phyloP scores from a whole-genome alignment of 352 stramenopile species.

The Phytophthora tentaculata region DNA sequence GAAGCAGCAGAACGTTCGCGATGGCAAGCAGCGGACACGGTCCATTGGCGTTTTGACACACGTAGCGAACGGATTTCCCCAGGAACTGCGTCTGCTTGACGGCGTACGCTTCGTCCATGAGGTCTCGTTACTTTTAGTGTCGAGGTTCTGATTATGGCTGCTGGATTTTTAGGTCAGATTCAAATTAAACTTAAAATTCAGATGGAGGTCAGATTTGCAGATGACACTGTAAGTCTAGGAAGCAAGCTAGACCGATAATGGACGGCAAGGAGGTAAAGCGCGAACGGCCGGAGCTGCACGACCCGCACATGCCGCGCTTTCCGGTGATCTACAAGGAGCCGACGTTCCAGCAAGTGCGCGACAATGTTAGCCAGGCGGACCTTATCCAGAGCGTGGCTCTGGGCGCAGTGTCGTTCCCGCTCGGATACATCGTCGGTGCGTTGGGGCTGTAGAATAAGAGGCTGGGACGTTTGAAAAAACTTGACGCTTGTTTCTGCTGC shows the following conservation, averaged over 20 bases:
- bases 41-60: slow-evolving; percentile 98
- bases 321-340: slow-evolving; percentile 70
- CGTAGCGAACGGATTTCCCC: slow-evolving; percentile 80
- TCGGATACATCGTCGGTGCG: slow-evolving; percentile 78
- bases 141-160: slow-evolving; percentile 13
- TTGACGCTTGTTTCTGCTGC: slow-evolving; percentile 4
- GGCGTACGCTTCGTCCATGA: slow-evolving; percentile 74
- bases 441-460: slow-evolving; percentile 4
- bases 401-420: slow-evolving; percentile 58
- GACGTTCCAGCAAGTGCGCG: slow-evolving; percentile 61
- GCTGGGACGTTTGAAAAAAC: neutral
- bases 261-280: slow-evolving; percentile 38
- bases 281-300: slow-evolving; percentile 50
- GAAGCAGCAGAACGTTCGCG: slow-evolving; percentile 95
- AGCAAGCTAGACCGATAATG: slow-evolving; percentile 9
- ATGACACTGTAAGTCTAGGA: neutral
- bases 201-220: neutral
- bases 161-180: neutral
- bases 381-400: slow-evolving; percentile 51
- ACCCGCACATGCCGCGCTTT: slow-evolving; percentile 70
- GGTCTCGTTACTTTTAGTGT: neutral
- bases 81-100: slow-evolving; percentile 87
- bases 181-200: neutral
- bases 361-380: slow-evolving; percentile 64
- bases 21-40: slow-evolving; percentile 97